Base-by-base conservation (phyloP, 768 basidiomycete species). In the Dentipellis sp. region DNA sequence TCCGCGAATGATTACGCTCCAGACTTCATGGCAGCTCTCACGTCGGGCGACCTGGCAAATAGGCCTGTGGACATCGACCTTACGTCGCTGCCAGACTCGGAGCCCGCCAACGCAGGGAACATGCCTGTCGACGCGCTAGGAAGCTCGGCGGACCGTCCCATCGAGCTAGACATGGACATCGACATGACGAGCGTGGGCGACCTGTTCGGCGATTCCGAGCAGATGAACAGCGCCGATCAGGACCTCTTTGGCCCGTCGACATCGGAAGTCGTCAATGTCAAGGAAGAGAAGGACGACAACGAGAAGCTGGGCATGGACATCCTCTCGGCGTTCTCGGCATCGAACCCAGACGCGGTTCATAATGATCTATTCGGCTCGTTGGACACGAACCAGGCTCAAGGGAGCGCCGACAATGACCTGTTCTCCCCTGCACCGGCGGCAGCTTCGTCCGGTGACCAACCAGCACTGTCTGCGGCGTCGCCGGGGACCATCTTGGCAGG, bases 101-200 rank as follows among this genome's bases (percentile, higher is more conserved):
- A 59, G 16, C 14, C 61, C 1, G 54, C 58, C 12, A 62, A 64
- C 51, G 58, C 71, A 52, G 69, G 75, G 53, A 65, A 72, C 49
- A 45, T 66, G 42, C 53, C 75, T 34, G 70, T 76, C 58, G 39
- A 71, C 9, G 56, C 64, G 34, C 64, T 77, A 14, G 85, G 88
- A 12, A 83, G 71, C 64, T 86, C 84, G 6, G 86, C 81, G 0
- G 88, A 91, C 66, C 86, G 87, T 66, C 88, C 89, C 17, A 90
- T 91, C 56, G 88, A 89, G 64, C 76, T 91, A 22, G 87, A 91
- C 66, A 84, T 88, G 60, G 79, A 85, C 52, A 60, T 60, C 22
- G 81, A 83, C 64, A 83, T 83, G 74, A 59, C 72, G 39, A 65
- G 64, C 42, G 66, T 74, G 3, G 58, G 56, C 4, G 58, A 46